These are phyloP conservation scores for Pseudopediastrum boryanum DNA, from an alignment of 139 green algal species.

Conservation along the genomic window DNA sequence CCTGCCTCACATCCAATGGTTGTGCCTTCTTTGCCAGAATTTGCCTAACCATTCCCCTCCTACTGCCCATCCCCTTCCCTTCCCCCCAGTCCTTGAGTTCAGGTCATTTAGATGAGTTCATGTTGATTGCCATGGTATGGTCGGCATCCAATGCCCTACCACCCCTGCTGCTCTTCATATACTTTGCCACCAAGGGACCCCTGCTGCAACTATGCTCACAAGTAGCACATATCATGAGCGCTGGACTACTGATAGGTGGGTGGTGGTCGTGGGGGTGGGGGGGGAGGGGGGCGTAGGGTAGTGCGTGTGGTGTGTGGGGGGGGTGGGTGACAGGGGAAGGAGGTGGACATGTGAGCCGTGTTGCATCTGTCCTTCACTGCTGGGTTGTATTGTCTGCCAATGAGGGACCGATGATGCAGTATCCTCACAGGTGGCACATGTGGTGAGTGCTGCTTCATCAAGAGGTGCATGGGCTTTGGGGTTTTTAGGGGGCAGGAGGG, in stretches of 20 bases:
- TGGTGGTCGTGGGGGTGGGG: not conserved
- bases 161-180: conserved; percentile 34
- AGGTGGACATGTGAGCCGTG: not conserved
- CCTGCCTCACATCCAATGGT: too few relatives aligned
- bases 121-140: conserved; percentile 22
- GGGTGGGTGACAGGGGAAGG: not conserved
- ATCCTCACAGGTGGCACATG: not conserved
- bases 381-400: not conserved
- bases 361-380: not conserved
- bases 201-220: not conserved
- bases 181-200: conserved; percentile 20
- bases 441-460: too few relatives aligned
- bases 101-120: conserved; percentile 23
- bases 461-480: too few relatives aligned
- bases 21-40: too few relatives aligned
- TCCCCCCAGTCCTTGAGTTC: not conserved
- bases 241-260: too few relatives aligned
- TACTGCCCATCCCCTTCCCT: too few relatives aligned
- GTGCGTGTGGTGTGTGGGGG: not conserved
- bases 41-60: too few relatives aligned
- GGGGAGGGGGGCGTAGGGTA: not conserved
- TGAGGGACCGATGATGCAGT: not conserved
- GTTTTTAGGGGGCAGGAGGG: too few relatives aligned
- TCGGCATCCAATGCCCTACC: conserved; percentile 25
- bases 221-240: not conserved